Conservation (phyloP, 176 grass and related monocot species). For the Chrysopogon serrulatus region DNA sequence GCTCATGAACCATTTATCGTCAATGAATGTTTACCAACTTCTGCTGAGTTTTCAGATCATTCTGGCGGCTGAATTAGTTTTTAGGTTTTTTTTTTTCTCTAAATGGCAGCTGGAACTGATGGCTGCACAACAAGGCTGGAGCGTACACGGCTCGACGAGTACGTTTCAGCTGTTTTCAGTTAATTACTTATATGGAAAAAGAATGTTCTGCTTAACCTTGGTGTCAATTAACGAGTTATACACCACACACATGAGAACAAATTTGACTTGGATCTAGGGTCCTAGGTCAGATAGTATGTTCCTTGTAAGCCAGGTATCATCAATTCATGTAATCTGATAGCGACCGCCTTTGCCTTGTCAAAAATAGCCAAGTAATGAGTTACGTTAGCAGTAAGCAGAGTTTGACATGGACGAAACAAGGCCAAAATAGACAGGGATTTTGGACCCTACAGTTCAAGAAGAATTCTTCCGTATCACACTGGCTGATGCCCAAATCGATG, state of each 20-base stretch:
- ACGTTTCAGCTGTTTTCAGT: neutral
- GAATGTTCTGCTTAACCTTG: neutral
- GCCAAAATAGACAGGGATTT: neutral
- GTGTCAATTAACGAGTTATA: neutral
- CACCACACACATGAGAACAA: too few species aligned
- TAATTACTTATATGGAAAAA: neutral
- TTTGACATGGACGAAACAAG: neutral
- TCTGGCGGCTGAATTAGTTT: neutral
- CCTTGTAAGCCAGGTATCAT: constrained; percentile 2
- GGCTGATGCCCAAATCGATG: too few species aligned
- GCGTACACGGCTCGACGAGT: neutral
- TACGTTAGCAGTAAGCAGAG: neutral
- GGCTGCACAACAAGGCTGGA: neutral
- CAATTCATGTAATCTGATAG: neutral
- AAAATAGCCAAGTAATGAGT: neutral
- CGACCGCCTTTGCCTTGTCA: neutral
- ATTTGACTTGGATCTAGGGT: neutral
- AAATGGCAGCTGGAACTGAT: neutral
- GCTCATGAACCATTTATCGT: neutral
- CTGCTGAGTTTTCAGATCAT: neutral
- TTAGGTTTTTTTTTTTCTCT: neutral
- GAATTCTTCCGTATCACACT: too few species aligned
- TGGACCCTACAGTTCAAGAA: neutral
- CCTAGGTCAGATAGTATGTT: neutral
- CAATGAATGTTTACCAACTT: neutral